Percentiles rank a stretch among this genome's conserved stretches.
Conservation (phyloP, 2,329 filamentous ascomycete species). For the Fusarium xyrophilum region DNA sequence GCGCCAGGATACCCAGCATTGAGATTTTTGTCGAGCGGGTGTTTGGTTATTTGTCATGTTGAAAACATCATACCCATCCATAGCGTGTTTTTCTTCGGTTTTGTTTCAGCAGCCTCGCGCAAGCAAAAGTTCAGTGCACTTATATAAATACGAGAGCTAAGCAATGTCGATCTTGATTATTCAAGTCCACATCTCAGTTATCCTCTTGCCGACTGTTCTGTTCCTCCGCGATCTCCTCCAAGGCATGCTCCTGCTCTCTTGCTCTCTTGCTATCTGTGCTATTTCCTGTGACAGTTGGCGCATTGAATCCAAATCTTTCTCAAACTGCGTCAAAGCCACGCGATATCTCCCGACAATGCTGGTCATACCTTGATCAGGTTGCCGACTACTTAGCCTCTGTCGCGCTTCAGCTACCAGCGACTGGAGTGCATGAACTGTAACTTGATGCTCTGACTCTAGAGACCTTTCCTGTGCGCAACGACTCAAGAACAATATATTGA, state of each 20-base stretch:
- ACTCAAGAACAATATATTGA: neutral
- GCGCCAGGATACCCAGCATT: neutral
- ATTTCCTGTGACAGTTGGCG: accelerated
- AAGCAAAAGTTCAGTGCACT: neutral
- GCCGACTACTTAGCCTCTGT: neutral
- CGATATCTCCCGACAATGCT: neutral
- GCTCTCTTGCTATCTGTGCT: neutral
- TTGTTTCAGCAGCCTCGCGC: neutral
- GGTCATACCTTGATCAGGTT: neutral
- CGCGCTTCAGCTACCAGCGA: too few relatives aligned
- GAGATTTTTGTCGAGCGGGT: neutral
- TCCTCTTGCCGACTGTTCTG: neutral
- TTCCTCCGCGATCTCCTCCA: neutral
- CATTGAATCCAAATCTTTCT: accelerated
- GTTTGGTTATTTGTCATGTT: neutral
- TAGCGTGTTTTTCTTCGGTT: neutral
- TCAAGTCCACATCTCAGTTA: neutral
- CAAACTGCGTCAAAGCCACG: accelerated
- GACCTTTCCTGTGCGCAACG: too few relatives aligned
- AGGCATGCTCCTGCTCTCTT: neutral
- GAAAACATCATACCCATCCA: neutral
- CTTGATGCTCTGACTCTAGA: too few relatives aligned
- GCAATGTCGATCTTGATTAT: neutral
- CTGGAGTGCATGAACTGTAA: neutral
- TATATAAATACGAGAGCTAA: neutral